Evolutionary conservation across 257 asterid species (phyloP).

Genomic region (Eustoma russellianum): DNA sequence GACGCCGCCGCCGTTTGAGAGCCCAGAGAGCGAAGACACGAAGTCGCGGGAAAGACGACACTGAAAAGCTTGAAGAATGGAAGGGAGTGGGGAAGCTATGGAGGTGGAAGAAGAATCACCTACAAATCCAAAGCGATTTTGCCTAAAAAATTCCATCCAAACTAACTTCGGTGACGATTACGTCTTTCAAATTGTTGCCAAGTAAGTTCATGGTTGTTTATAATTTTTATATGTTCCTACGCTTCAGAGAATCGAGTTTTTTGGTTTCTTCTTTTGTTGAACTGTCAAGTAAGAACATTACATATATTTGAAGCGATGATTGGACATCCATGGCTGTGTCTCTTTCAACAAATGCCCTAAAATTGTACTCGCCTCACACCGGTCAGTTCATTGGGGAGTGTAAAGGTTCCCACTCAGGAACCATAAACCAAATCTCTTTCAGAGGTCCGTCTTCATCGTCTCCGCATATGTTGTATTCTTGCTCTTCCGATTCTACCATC

Average conservation of each 20-base stretch:
- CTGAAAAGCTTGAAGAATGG: background rate
- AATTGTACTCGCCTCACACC: slow-evolving; percentile 72
- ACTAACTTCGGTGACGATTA: slow-evolving; percentile 91
- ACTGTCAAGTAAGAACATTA: background rate
- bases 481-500: slow-evolving; percentile 73
- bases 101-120: slow-evolving; percentile 49
- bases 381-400: slow-evolving; percentile 88
- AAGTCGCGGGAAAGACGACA: background rate
- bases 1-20: too few relatives aligned
- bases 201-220: slow-evolving; percentile 21
- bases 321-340: slow-evolving; percentile 93
- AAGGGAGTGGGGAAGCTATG: slow-evolving; percentile 30
- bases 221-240: too few relatives aligned
- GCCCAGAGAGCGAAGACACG: background rate
- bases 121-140: slow-evolving; percentile 29
- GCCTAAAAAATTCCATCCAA: slow-evolving; percentile 65
- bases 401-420: slow-evolving; percentile 49
- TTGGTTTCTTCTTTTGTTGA: background rate
- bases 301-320: slow-evolving; percentile 43
- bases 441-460: slow-evolving; percentile 48
- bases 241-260: background rate
- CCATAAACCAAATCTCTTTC: slow-evolving; percentile 68
- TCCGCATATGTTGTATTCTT: slow-evolving; percentile 63
- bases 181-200: slow-evolving; percentile 76
- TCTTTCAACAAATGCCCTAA: slow-evolving; percentile 75